Evolutionary conservation across 1,139 yeast species (phyloP), one percentile per base, ranked within the genome.

Genomic region (Kluyveromyces sp.): DNA sequence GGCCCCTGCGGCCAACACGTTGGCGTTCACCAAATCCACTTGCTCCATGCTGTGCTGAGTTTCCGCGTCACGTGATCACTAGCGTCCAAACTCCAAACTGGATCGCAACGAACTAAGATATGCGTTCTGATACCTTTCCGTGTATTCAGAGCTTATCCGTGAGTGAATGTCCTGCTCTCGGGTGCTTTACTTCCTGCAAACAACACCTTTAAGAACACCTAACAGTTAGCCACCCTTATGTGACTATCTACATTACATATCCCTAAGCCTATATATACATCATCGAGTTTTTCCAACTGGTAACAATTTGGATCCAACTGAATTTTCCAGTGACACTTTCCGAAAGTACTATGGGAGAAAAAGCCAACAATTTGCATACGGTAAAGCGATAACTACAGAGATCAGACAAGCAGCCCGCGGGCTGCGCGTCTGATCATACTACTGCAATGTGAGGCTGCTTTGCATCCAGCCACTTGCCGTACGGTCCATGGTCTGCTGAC

Each of bases 1-100:
- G 47, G 86, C 78, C 53, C 96, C 96, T 12, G 95, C 83, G 40
- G 96, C 97, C 56, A 88, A 76, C 43, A 89, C 85, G 67, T 83
- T 83, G 51, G 92, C 86, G 52, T 79, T 75, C 42, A 81, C 77
- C 54, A 87, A 70, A 60, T 83, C 87, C 44, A 80, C 86, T 32
- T 71, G 64, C 53, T 80, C 87, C 55, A 77, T 56, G 31, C 29
- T 28, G 15, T 6, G 9, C n/a, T n/a, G n/a, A n/a, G n/a, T n/a
- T n/a, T n/a, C n/a, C n/a, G n/a, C n/a, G n/a, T n/a, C n/a, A n/a
- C n/a, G n/a, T n/a, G n/a, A n/a, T n/a, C n/a, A n/a, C n/a, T n/a
- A n/a, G n/a, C n/a, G n/a, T n/a, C n/a, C n/a, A n/a, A n/a, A n/a
- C n/a, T n/a, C n/a, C n/a, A n/a, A n/a, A n/a, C n/a, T n/a, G n/a